A percentile compares a stretch with the other conserved stretches of the same genome.
These are phyloP conservation scores for Debaryomyces hansenii DNA, from an alignment of 805 yeast genomes.

Conservation along the genomic window DNA sequence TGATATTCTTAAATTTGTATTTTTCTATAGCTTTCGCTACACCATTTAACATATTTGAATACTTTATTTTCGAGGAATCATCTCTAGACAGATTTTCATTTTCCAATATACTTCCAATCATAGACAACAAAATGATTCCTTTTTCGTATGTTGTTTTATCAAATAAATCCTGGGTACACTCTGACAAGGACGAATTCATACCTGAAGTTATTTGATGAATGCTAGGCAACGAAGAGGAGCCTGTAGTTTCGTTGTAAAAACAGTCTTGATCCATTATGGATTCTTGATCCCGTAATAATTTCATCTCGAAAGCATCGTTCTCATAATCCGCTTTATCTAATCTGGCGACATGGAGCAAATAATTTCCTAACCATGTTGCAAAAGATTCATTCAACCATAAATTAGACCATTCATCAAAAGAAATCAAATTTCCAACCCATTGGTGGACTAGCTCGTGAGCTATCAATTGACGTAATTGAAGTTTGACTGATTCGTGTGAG, in stretches of 20 bases:
- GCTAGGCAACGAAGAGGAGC: conserved; percentile 24
- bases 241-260: conserved; percentile 14
- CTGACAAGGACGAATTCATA: conserved; percentile 9
- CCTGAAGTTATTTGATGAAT: conserved; percentile 28
- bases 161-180: conserved; percentile 45
- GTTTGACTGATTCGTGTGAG: conserved; percentile 22
- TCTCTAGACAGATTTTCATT: conserved; percentile 15
- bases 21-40: conserved; percentile 38
- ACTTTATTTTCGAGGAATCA: conserved; percentile 15
- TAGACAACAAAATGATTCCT: conserved; percentile 56
- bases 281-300: conserved; percentile 17
- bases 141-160: conserved; percentile 54
- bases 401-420: conserved; percentile 67
- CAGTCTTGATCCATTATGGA: conserved; percentile 37
- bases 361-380: conserved; percentile 71
- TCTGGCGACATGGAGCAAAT: conserved; percentile 29
- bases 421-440: conserved; percentile 71
- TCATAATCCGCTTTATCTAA: conserved; percentile 13
- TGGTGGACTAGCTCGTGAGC: conserved; percentile 79
- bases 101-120: conserved; percentile 48
- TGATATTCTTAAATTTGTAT: conserved; percentile 39
- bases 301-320: conserved; percentile 5
- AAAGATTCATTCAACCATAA: conserved; percentile 78
- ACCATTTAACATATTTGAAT: conserved; percentile 27
- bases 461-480: conserved; percentile 51